These are phyloP conservation scores for Fusarium sarcochroum DNA, from an alignment of 2,329 filamentous ascomycete genomes.

Conservation along the genomic window DNA sequence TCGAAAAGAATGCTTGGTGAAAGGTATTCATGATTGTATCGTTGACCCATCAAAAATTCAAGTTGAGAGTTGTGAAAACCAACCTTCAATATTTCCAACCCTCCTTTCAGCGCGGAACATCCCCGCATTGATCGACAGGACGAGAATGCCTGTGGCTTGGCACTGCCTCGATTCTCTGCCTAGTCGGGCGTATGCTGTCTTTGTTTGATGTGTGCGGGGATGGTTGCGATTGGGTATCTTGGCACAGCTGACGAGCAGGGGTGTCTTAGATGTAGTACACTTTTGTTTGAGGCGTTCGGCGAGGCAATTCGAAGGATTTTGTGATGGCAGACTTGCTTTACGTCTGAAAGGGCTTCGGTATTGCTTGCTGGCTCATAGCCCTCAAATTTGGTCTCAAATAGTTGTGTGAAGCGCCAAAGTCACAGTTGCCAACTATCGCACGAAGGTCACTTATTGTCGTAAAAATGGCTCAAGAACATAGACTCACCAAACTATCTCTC, in stretches of 20 bases:
- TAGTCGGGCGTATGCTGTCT: conserved; percentile 19
- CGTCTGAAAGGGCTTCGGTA: not conserved
- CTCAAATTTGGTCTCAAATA: not conserved
- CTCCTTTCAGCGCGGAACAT: conserved; percentile 1
- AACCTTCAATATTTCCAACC: not conserved
- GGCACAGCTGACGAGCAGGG: conserved; percentile 11
- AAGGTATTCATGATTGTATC: conserved; percentile 11
- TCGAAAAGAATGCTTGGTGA: conserved; percentile 24
- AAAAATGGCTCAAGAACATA: conserved; percentile 22
- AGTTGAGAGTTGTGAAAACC: not conserved
- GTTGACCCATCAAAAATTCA: too few species aligned
- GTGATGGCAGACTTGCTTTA: not conserved
- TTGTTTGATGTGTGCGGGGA: conserved; percentile 1
- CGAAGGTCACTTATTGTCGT: not conserved
- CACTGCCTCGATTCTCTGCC: not conserved
- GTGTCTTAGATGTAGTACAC: not conserved
- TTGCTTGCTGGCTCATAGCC: not conserved
- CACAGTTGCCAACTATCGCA: too few species aligned
- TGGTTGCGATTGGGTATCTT: conserved; percentile 9
- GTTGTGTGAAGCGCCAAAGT: not conserved
- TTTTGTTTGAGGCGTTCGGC: not conserved
- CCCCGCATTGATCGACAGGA: conserved; percentile 15
- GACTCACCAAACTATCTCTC: conserved; percentile 9
- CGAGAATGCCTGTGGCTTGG: conserved; percentile 18
- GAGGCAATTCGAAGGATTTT: not conserved